These are phyloP conservation scores for Epichloe baconii DNA, from an alignment of 2,329 filamentous ascomycete species.

Conservation along the genomic window DNA sequence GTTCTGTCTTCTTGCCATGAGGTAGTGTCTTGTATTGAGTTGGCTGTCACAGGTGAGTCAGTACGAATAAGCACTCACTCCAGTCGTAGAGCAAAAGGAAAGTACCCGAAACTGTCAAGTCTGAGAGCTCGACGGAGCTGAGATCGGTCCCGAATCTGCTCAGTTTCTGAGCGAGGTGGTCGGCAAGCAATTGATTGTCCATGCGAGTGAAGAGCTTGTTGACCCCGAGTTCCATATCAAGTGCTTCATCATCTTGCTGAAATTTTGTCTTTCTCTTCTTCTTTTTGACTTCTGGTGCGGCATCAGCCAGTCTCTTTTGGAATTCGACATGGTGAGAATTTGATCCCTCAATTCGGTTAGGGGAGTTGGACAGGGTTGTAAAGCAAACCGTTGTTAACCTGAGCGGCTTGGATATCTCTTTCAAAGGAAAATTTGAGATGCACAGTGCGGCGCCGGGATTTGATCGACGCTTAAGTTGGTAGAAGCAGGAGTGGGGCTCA, in stretches of 20 bases:
- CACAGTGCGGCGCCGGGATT: background rate
- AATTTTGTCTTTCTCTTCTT: constrained; percentile 42
- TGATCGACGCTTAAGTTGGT: background rate
- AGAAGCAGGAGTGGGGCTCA: background rate
- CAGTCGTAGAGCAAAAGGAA: background rate
- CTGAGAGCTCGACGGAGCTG: constrained; percentile 72
- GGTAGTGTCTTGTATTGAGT: constrained; percentile 67
- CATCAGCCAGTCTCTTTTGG: constrained; percentile 45
- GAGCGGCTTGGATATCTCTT: background rate
- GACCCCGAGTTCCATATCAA: constrained; percentile 59
- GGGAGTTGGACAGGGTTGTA: no score
- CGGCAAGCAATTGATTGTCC: constrained; percentile 71
- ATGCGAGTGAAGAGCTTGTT: constrained; percentile 72
- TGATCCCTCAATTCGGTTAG: no score
- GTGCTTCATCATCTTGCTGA: constrained; percentile 39
- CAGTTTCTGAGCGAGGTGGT: constrained; percentile 71
- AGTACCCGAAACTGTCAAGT: constrained; percentile 66
- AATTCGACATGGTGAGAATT: constrained; percentile 21
- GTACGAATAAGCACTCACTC: constrained; percentile 2
- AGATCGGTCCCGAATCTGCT: constrained; percentile 67
- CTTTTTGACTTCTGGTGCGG: constrained; percentile 25
- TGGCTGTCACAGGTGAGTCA: constrained; percentile 35
- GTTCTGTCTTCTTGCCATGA: constrained; percentile 54
- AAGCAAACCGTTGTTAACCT: background rate
- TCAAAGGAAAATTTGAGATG: background rate